Conservation (phyloP, 2,329 filamentous ascomycete species). For the Ceratocystis huliohia region DNA sequence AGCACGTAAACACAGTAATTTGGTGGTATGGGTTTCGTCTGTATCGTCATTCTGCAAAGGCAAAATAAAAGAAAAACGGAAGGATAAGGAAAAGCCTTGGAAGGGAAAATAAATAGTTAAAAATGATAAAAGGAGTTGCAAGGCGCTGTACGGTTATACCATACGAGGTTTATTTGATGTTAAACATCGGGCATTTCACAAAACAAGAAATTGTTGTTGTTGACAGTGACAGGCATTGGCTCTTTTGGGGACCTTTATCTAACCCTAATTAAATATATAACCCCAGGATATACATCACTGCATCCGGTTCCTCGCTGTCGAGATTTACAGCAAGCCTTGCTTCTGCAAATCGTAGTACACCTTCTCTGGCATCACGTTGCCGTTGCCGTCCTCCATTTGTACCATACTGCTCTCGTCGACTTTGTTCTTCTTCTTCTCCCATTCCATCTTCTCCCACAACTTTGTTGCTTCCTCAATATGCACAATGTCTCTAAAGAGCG, state of each 20-base stretch:
- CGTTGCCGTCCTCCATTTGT: constrained; percentile 96
- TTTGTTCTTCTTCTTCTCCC: constrained; percentile 66
- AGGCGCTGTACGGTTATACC: neutral
- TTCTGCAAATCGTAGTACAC: constrained; percentile 93
- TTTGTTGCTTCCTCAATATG: constrained; percentile 77
- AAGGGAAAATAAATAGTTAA: too few relatives aligned
- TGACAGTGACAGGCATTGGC: neutral
- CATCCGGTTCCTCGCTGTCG: neutral
- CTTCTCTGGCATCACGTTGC: constrained; percentile 98
- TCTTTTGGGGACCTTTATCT: neutral
- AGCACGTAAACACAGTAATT: constrained; percentile 91
- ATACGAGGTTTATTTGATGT: neutral
- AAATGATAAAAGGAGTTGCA: too few relatives aligned
- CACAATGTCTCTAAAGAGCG: constrained; percentile 86
- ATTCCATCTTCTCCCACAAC: constrained; percentile 87
- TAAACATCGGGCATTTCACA: neutral
- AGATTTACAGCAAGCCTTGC: constrained; percentile 61
- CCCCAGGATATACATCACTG: constrained; percentile 12
- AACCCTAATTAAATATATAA: constrained; percentile 17
- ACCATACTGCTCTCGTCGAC: constrained; percentile 71
- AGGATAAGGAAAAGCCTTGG: neutral
- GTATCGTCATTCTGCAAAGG: constrained; percentile 29
- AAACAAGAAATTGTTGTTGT: neutral
- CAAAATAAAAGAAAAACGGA: neutral
- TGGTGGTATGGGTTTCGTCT: constrained; percentile 56